A percentile compares a stretch with the other conserved stretches of the same genome.
These are phyloP conservation scores for Raffaelea albimanens DNA, from an alignment of 2,329 filamentous ascomycete species.

Conservation along the genomic window DNA sequence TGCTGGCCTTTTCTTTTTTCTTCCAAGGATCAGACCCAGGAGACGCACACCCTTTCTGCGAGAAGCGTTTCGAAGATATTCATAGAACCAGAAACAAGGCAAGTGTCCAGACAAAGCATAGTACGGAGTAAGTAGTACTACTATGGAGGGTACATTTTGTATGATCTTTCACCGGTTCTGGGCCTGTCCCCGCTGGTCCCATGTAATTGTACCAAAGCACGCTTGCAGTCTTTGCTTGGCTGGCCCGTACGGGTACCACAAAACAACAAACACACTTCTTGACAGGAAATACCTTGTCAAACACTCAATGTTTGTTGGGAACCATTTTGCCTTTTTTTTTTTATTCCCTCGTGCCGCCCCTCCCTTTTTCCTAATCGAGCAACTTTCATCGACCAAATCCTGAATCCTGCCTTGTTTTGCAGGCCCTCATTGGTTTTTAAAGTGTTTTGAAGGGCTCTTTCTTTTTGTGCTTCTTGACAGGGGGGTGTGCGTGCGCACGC, in stretches of 20 bases:
- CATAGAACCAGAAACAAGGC: not conserved
- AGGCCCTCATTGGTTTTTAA: not conserved
- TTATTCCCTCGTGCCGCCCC: not conserved
- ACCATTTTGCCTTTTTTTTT: not conserved
- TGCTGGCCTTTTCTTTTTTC: no score
- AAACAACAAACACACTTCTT: not conserved
- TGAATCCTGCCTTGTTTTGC: not conserved
- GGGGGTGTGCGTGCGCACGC: no score
- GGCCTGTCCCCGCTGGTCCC: not conserved
- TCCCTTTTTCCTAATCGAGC: not conserved
- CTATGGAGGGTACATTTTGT: not conserved
- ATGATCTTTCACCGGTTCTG: not conserved
- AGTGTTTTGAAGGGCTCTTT: not conserved
- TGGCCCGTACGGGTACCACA: not conserved
- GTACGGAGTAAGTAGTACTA: not conserved
- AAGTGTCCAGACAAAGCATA: not conserved
- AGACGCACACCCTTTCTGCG: no score
- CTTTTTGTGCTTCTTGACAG: no score
- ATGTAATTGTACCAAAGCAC: no score
- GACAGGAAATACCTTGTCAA: no score
- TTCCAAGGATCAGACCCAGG: no score
- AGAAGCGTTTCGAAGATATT: not conserved
- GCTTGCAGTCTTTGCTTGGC: not conserved
- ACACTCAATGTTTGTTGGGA: not conserved
- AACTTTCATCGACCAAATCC: not conserved